A percentile compares a stretch with the other conserved stretches of the same genome.
Evolutionary conservation across 257 asterid genomes (phyloP).

Genomic region (Solanum medicagineum): DNA sequence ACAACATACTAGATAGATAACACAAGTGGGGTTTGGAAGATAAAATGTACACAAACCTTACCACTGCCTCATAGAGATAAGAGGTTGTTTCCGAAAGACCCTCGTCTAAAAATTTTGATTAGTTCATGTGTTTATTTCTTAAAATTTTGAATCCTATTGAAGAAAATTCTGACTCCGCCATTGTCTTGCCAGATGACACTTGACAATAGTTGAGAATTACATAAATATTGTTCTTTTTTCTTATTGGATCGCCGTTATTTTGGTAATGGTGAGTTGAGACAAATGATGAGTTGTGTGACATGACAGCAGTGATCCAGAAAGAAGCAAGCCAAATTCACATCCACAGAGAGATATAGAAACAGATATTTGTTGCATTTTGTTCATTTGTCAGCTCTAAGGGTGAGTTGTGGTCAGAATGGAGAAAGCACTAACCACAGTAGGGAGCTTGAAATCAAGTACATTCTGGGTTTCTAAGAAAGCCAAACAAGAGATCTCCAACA

Average conservation of each 20-base stretch:
- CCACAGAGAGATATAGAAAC: neutral
- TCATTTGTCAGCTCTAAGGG: neutral
- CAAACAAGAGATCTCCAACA: slow-evolving; percentile 85
- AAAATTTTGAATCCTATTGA: too few relatives aligned
- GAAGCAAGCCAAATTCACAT: neutral
- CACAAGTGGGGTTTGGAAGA: too few relatives aligned
- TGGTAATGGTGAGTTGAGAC: neutral
- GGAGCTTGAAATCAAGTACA: slow-evolving; percentile 72
- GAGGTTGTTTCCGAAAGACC: too few relatives aligned
- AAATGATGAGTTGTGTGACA: slow-evolving; percentile 28
- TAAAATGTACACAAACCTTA: too few relatives aligned
- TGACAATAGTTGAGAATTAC: too few relatives aligned
- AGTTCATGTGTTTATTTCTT: too few relatives aligned
- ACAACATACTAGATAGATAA: too few relatives aligned
- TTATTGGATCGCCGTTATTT: slow-evolving; percentile 22
- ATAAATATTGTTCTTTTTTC: neutral
- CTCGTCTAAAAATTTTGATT: too few relatives aligned
- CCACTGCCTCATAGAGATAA: too few relatives aligned
- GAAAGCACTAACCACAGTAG: slow-evolving; percentile 77
- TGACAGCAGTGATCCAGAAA: slow-evolving; percentile 1
- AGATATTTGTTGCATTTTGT: neutral
- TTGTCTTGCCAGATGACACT: too few relatives aligned
- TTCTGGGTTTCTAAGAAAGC: slow-evolving; percentile 94
- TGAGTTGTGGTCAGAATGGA: slow-evolving; percentile 29
- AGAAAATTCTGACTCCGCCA: too few relatives aligned